Base-by-base conservation (phyloP, 164 flowering plant genomes). In the Chimonanthus praecox region DNA sequence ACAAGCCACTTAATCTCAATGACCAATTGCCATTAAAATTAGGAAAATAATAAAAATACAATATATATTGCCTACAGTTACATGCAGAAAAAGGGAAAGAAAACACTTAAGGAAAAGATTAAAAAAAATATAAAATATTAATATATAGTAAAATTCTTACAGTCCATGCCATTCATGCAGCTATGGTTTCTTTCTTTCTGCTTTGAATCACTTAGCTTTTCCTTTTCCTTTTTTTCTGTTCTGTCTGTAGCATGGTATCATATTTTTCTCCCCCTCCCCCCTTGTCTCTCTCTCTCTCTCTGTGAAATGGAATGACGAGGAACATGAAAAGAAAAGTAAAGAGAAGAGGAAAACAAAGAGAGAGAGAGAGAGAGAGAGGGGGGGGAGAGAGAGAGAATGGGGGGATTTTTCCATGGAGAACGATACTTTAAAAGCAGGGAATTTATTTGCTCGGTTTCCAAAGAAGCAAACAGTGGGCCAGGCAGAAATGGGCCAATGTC, bases 401-500 rank as follows among this genome's bases (percentile, higher is more conserved):
- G 33, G 43, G 7, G 2, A 13, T 43, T 45, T 71, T 2, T 16
- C 5, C 58, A 43, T 45, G 5, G 6, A 9, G 9, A 16, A 48
- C 2, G 44, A 3, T 9, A 70, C 9, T 5, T 7, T 18, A 70
- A 44, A 3, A 70, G 43, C 45, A 13, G 10, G 45, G 2, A 11
- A 50, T 44, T 4, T 43, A 9, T 18, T 71, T 4, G 54, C 4
- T 13, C 20, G 51, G 73, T 71, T 71, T 54, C 73, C 21, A 60
- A n/a, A 71, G 44, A 49, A 16, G n/a, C 15, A 0, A 13, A 47
- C 68, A 65, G 46, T 16, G 58, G 58, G 15, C 58, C 58, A 51
- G 9, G 58, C 58, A 2, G 73, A 8, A 18, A 44, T 71, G 73
- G 67, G 61, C 67, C 61, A 44, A 47, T 71, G 73, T 20, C 66